phyloP scores from a whole-genome alignment of 2,329 filamentous ascomycete genomes.

The Pleomassaria siparia region DNA sequence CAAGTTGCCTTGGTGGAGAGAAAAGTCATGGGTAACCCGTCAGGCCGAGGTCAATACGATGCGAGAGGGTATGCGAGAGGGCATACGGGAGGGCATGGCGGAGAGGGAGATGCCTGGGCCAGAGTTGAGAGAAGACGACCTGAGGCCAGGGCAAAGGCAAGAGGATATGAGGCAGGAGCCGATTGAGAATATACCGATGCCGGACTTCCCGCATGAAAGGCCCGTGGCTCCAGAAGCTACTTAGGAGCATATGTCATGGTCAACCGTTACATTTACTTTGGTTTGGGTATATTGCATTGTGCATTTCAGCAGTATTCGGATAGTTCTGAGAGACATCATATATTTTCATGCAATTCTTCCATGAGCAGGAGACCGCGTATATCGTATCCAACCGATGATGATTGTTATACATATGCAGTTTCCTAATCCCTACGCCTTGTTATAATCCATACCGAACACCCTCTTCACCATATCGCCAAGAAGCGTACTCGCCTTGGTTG shows the following conservation, averaged over 20 bases:
- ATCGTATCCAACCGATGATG: no score
- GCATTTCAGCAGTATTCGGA: no score
- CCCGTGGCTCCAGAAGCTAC: neutral
- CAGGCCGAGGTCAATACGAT: constrained; percentile 5
- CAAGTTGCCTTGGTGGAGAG: constrained; percentile 39
- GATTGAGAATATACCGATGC: neutral
- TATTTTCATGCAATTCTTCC: no score
- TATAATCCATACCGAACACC: no score
- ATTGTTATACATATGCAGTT: no score
- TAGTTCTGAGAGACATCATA: no score
- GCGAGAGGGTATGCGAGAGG: constrained; percentile 1
- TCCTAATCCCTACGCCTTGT: no score
- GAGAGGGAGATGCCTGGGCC: constrained; percentile 3
- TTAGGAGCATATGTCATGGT: neutral
- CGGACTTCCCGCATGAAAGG: neutral
- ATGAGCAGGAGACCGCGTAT: no score
- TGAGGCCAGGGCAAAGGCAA: neutral
- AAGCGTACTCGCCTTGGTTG: no score
- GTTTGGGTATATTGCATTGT: neutral
- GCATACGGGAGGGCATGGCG: neutral
- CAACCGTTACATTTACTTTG: neutral
- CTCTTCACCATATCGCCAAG: no score
- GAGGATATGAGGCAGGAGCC: neutral
- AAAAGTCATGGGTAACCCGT: constrained; percentile 19
- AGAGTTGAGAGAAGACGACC: constrained; percentile 4